phyloP scores from a whole-genome alignment of 768 basidiomycete species.

The Boletus rex-veris region DNA sequence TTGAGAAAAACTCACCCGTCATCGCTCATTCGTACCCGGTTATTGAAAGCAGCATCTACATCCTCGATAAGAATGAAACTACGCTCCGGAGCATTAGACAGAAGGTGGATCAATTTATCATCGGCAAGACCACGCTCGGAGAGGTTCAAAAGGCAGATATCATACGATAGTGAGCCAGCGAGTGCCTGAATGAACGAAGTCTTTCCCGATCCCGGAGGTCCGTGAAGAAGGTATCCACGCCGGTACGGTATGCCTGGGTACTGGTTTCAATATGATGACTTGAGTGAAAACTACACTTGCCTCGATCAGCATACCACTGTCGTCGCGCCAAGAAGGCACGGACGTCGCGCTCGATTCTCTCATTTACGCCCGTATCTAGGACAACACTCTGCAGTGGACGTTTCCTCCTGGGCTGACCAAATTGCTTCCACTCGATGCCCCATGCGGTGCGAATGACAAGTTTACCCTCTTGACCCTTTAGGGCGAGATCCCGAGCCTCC shows the following conservation, averaged over 20 bases:
- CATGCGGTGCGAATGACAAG: constrained; percentile 96
- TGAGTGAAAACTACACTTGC: constrained; percentile 40
- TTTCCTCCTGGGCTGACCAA: constrained; percentile 87
- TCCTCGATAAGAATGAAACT: constrained; percentile 97
- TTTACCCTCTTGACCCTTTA: constrained; percentile 85
- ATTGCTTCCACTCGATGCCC: constrained; percentile 95
- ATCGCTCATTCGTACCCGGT: constrained; percentile 83
- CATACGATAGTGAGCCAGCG: constrained; percentile 88
- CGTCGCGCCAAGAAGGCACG: constrained; percentile 77
- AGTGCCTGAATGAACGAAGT: constrained; percentile 98
- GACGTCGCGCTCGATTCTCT: constrained; percentile 78
- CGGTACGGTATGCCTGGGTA: constrained; percentile 90
- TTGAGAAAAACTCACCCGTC: constrained; percentile 67
- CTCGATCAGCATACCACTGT: constrained; percentile 96
- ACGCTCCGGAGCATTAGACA: constrained; percentile 90
- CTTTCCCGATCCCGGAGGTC: constrained; percentile 97
- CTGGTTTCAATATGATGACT: constrained; percentile 3
- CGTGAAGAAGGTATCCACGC: constrained; percentile 90
- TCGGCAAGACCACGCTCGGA: constrained; percentile 95
- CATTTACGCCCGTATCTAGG: constrained; percentile 75
- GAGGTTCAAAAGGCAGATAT: constrained; percentile 93
- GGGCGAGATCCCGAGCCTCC: constrained; percentile 88
- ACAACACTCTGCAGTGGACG: constrained; percentile 88
- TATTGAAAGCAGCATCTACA: constrained; percentile 95
- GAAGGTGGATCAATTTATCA: constrained; percentile 90